Base-by-base conservation (phyloP, 768 basidiomycete species). In the Pleurotus tuber-regium region DNA sequence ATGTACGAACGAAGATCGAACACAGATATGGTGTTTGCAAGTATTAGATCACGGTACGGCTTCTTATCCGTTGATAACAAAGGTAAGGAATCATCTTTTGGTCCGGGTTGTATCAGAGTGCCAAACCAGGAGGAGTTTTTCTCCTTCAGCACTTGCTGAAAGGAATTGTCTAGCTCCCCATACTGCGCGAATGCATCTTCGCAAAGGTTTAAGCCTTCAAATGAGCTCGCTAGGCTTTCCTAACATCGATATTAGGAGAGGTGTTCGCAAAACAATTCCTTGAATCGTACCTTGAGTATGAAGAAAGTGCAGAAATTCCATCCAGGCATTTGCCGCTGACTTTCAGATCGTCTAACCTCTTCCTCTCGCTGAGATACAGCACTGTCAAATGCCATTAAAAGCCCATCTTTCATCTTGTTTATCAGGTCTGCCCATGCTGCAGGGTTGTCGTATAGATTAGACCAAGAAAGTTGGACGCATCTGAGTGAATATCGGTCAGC, bases 231-330 rank as follows among this genome's bases (percentile, higher is more conserved):
- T 26, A 99, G 74, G 55, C 89, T 94, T 82, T 98, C 97, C 96
- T 98, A 24, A 23, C 29, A 41, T 36, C 30, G 23, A 10, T 3
- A 50, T 26, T 50, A 23, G 28, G 11, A 14, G 21, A 6, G 28
- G n/a, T 18, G 10, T n/a, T 16, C 21, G 59, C 51, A 18, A 42
- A 41, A 31, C 35, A 44, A 43, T 29, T 35, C 24, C 25, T 21
- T 23, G 47, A 38, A 31, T 51, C 48, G 48, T 53, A 92, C 96
- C 84, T 98, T 99, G 30, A 95, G 74, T 44, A 94, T 83, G 68
- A 98, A 98, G 73, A 95, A 98, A 0, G 89, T 94, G 65, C 94
- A 95, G 64, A 97, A 99, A 63, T 97, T 97, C 97, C 97, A 99
- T 7, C 97, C 96, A 1, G 93, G 92, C 83, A 94, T 89, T 59